These are phyloP conservation scores for Microascus cirrosus DNA, from an alignment of 2,329 filamentous ascomycete genomes.

Conservation along the genomic window DNA sequence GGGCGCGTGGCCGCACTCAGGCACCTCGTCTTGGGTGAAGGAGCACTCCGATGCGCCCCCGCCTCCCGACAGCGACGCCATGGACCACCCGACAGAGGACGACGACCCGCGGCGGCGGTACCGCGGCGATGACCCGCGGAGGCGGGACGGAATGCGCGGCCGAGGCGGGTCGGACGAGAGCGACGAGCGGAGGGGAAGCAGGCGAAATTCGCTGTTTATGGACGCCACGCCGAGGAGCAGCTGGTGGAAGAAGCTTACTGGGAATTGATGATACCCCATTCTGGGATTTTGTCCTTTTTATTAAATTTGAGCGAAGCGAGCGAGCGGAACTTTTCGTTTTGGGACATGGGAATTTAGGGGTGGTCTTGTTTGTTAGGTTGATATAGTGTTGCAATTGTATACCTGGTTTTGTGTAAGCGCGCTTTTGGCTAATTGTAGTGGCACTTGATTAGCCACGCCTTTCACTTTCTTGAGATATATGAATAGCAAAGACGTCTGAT, in stretches of 20 bases:
- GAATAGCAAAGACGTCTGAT: too few relatives aligned
- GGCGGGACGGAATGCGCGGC: slow-evolving; percentile 25
- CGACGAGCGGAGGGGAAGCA: slow-evolving; percentile 29
- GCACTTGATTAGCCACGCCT: too few relatives aligned
- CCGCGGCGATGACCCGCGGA: slow-evolving; percentile 31
- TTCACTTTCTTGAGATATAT: too few relatives aligned
- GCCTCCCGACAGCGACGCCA: slow-evolving; percentile 19
- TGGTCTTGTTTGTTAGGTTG: background rate
- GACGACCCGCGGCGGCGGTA: slow-evolving; percentile 36
- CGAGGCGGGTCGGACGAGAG: slow-evolving; percentile 26
- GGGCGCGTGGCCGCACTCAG: slow-evolving; percentile 46
- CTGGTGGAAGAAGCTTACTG: slow-evolving; percentile 49
- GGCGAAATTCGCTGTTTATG: slow-evolving; percentile 27
- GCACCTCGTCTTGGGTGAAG: slow-evolving; percentile 56
- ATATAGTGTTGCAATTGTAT: background rate
- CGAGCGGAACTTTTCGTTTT: background rate
- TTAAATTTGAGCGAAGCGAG: background rate
- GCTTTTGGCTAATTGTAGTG: background rate
- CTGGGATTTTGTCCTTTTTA: background rate
- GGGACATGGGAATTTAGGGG: background rate
- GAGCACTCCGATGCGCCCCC: slow-evolving; percentile 52
- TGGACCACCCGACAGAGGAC: slow-evolving; percentile 27
- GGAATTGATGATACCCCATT: slow-evolving; percentile 10
- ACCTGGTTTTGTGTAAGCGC: background rate
- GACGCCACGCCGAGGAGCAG: slow-evolving; percentile 40